Evolutionary conservation across 2,329 filamentous ascomycete species (phyloP), one percentile per base, ranked within the genome.

Genomic region (Hypoxylon sp.): DNA sequence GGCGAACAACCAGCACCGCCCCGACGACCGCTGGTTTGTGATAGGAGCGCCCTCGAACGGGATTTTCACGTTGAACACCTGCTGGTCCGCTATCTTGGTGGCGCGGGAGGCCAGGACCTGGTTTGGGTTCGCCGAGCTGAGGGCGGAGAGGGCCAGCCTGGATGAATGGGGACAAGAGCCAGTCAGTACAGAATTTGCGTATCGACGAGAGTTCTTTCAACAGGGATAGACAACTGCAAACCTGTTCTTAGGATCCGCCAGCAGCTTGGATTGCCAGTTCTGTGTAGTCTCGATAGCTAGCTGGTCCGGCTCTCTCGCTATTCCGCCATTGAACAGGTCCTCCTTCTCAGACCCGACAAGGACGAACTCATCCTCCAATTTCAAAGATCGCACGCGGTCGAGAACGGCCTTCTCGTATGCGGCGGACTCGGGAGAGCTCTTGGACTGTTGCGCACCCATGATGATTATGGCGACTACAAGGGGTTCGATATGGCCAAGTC

Each of bases 1-100:
- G 0, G 93, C 93, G 71, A 97, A 97, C 66, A 97, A 86, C 93
- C 93, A 97, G 82, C 93, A 97, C 67, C 93, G 85, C 6, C 93
- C 93, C 1, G 90, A 93, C 6, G 86, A 86, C 32, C 89, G 85
- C 79, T 97, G 93, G 76, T 96, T 94, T 0, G 93, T 96, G 65
- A 97, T 89, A 0, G 93, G 93, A 0, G 83, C 85, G 50, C 93
- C 93, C 76, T 97, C 93, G 56, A 91, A 84, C 0, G 92, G 91
- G 63, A 97, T 93, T 76, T 88, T 88, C 75, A 93, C 79, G 74
- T 94, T 96, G 87, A 93, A 97, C 65, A 91, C 85, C 58, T 97
- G 93, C 56, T 87, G 89, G 74, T 95, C 90, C 41, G 84, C 79
- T 62, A 92, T 85, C 56, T 85, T 79, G 26, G 89, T 81, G 0